Base-by-base conservation (phyloP, 257 asterid genomes). In the Salvia rosmarinus region DNA sequence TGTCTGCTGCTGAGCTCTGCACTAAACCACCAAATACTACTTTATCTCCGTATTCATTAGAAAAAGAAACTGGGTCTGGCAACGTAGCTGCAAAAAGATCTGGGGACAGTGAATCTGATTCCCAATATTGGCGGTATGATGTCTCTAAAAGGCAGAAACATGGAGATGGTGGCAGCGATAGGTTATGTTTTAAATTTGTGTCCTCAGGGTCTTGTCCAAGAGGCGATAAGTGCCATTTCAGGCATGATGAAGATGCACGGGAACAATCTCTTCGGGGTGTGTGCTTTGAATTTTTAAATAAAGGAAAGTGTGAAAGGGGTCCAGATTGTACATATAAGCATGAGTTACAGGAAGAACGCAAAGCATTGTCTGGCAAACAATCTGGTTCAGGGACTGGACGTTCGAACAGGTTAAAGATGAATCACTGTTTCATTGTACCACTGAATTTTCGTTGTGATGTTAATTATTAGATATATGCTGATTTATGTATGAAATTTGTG, bases 101-200 rank as follows among this genome's bases (percentile, higher is more conserved):
- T 42, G 80, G 82, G 30, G 96, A 91, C 51, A 68, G 75, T 83
- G 78, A 12, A 58, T 71, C 94, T 64, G 99, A 91, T 79, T 58
- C 88, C 23, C 99, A 94, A 78, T 82, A 89, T 84, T 94, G 99
- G 99, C 84, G 99, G 60, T 94, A 91, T 75, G 99, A 94, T 72
- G 91, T 83, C 58, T 77, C 96, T 49, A 94, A 94, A 77, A 84
- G 92, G 79, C 96, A 78, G 77, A 91, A 88, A 76, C 88, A 69
- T 71, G 99, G 96, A 77, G 91, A 85, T 80, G 91, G 89, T 37
- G 80, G 54, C 14, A 82, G 86, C 73, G 87, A 83, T 49, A 84
- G 79, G 83, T 72, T 94, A 82, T 94, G 99, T 83, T 94, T 89
- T 77, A 91, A 94, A 81, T 94, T 78, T 77, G 75, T 81, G 46